Percentiles rank a stretch among this genome's conserved stretches.
These are phyloP conservation scores for Cutaneotrichosporon cutaneum DNA, from an alignment of 1,284 basidiomycete genomes.

Conservation along the genomic window DNA sequence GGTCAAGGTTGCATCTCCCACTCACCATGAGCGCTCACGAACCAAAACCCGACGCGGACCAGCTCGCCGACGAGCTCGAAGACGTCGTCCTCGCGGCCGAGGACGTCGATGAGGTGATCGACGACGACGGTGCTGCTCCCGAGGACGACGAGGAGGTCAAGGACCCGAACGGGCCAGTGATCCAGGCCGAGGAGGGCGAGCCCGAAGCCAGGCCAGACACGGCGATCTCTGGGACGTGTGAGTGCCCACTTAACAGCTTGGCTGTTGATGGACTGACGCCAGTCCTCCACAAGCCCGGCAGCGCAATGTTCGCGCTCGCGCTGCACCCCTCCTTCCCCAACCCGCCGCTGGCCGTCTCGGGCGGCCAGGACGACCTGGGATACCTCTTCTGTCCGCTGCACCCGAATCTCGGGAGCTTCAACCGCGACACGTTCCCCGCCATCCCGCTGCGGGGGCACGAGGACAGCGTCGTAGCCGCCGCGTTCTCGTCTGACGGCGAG, in stretches of 20 bases:
- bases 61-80: constrained; percentile 8
- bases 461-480: constrained; percentile 80
- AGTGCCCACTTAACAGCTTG: constrained; percentile 3
- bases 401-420: constrained; percentile 13
- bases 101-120: constrained; percentile 40
- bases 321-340: constrained; percentile 72
- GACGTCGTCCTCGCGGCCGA: constrained; percentile 19
- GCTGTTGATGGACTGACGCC: constrained; percentile 12
- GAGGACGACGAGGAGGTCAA: constrained; percentile 54
- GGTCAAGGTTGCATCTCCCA: not conserved
- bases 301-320: constrained; percentile 80
- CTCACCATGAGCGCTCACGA: not conserved
- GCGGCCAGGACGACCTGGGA: constrained; percentile 92
- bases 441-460: constrained; percentile 85
- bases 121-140: constrained; percentile 61
- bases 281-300: constrained; percentile 49
- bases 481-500: constrained; percentile 84
- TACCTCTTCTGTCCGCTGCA: constrained; percentile 69
- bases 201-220: constrained; percentile 28
- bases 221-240: constrained; percentile 30
- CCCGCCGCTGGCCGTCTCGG: constrained; percentile 79
- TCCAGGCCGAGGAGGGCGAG: constrained; percentile 29
- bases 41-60: constrained; percentile 8
- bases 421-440: constrained; percentile 70
- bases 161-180: constrained; percentile 44